Evolutionary conservation across 352 stramenopile genomes (phyloP).

Genomic region (Discostella stelligera): DNA sequence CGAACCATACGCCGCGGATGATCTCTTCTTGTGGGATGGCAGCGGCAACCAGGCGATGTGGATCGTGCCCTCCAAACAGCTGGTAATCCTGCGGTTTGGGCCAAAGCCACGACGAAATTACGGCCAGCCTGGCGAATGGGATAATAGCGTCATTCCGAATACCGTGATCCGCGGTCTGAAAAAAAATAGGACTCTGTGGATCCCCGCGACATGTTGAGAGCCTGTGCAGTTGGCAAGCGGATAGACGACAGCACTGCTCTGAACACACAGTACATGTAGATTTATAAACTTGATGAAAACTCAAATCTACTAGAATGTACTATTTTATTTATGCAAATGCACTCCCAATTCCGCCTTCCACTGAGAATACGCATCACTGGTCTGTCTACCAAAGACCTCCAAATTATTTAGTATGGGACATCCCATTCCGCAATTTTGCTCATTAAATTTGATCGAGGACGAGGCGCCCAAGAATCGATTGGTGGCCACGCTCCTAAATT

Average conservation of each 20-base stretch:
- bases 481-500: slow-evolving; percentile 72
- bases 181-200: background rate
- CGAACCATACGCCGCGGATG: no score
- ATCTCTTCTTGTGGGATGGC: no score
- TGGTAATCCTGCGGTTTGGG: no score
- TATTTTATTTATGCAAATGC: slow-evolving; percentile 55
- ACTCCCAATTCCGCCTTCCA: slow-evolving; percentile 58
- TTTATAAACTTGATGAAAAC: no score
- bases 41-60: no score
- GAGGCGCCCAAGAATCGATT: slow-evolving; percentile 62
- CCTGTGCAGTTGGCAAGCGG: background rate
- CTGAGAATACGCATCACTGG: slow-evolving; percentile 59
- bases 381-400: slow-evolving; percentile 65
- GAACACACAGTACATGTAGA: no score
- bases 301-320: no score
- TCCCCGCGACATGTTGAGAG: no score
- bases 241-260: no score
- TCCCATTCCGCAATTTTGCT: slow-evolving; percentile 74
- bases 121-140: background rate
- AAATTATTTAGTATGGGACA: slow-evolving; percentile 82
- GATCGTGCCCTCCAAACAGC: no score
- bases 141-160: background rate
- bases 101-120: background rate
- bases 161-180: background rate
- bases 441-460: slow-evolving; percentile 62